Base-by-base conservation (phyloP, 768 basidiomycete species). In the Rhizopogon sp. region DNA sequence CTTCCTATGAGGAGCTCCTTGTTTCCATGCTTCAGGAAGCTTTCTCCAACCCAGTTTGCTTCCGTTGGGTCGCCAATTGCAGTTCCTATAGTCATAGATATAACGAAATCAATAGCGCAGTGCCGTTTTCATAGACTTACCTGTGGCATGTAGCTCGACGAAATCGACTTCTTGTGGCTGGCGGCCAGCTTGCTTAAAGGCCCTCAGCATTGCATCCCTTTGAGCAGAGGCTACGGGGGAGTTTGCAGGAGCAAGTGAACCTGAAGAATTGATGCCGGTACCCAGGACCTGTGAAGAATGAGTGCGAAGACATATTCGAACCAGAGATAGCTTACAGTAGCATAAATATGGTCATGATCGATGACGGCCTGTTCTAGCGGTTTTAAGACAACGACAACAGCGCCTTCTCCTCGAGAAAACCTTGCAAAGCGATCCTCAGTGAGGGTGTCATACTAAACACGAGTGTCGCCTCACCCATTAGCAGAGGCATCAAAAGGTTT, bases 141-240 rank as follows among this genome's bases (percentile, higher is more conserved):
- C 79, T n/a, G 80, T 80, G 17, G 76, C 78, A 54, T 82, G 80
- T 10, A 77, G 56, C 59, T 81, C 80, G 0, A 81, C 68, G 56
- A 69, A 81, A 55, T 79, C 79, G 3, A 76, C 75, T 25, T 80
- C 77, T 1, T 53, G 54, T 2, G 76, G 75, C 16, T 49, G 51
- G 25, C 67, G 63, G 1, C 65, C 62, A 3, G 70, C 68, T 5
- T 63, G 58, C 13, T 59, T 41, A 58, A 68, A 79, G 2, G 75
- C 76, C 17, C 61, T 60, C 2, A 50, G 56, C 69, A 78, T 78
- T 3, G 74, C 72, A 28, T 69, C 63, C 17, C 59, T 64, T 53
- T 76, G 76, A 6, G 73, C 63, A 3, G 62, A 63, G 0, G 72
- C 74, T 11, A 74, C 68, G 16, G 76, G 77, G 0, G 73, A 70